phyloP scores from a whole-genome alignment of 768 basidiomycete species.

The Hypsizygus marmoreus region DNA sequence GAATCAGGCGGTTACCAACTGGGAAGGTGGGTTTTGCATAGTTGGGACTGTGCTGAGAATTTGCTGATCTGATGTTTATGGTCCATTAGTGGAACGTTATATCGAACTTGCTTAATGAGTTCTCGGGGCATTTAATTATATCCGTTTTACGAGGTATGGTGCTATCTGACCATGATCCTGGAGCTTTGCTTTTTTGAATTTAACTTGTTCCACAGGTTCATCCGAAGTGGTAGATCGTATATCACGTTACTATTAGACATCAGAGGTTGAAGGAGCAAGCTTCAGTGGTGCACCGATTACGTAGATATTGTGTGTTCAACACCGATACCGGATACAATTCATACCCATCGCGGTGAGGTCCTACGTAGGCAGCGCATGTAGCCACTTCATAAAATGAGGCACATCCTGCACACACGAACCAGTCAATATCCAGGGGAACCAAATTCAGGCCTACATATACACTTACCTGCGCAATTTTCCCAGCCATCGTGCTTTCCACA shows the following conservation, averaged over 20 bases:
- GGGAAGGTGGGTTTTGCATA: conserved; percentile 72
- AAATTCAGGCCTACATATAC: not conserved
- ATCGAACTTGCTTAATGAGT: conserved; percentile 75
- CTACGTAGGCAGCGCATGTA: conserved; percentile 36
- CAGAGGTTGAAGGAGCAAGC: too few relatives aligned
- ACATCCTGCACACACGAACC: conserved; percentile 53
- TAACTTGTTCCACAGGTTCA: too few relatives aligned
- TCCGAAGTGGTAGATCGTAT: too few relatives aligned
- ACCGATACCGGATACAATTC: too few relatives aligned
- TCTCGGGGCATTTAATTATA: conserved; percentile 1
- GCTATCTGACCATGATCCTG: too few relatives aligned
- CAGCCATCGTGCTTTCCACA: conserved; percentile 59
- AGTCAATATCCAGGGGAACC: not conserved
- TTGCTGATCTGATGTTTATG: conserved; percentile 12
- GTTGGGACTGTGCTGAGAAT: not conserved
- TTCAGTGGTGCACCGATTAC: too few relatives aligned
- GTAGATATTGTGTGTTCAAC: too few relatives aligned
- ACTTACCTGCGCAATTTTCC: conserved; percentile 63
- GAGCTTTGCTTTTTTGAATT: too few relatives aligned
- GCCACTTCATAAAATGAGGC: conserved; percentile 71
- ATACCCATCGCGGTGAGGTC: not conserved
- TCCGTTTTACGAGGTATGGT: not conserved
- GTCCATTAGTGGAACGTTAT: conserved; percentile 71
- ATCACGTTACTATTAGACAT: too few relatives aligned
- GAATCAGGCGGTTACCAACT: conserved; percentile 89